Evolutionary conservation across 305 asterid species (phyloP).

Genomic region (Fraxinus platypoda): DNA sequence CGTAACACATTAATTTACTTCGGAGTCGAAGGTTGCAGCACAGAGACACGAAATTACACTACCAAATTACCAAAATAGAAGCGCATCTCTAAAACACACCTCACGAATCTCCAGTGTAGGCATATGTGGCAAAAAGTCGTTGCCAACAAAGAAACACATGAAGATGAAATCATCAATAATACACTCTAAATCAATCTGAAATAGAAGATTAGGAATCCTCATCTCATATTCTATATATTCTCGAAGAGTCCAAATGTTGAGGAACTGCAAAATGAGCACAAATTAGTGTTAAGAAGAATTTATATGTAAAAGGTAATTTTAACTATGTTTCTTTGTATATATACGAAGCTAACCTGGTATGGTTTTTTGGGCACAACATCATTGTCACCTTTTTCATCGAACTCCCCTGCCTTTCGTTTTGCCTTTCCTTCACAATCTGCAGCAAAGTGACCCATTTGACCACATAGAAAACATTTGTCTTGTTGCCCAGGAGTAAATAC

Average conservation of each 20-base stretch:
- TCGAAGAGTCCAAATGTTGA: slow-evolving; percentile 92
- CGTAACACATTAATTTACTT: not conserved
- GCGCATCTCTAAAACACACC: slow-evolving; percentile 50
- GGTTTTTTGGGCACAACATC: slow-evolving; percentile 83
- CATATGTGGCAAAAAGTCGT: slow-evolving; percentile 99
- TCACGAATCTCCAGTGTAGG: slow-evolving; percentile 99
- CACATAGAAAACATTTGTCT: slow-evolving; percentile 94
- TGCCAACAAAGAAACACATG: slow-evolving; percentile 97
- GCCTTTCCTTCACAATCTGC: slow-evolving; percentile 92
- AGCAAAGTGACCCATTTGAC: slow-evolving; percentile 96
- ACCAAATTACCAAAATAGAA: slow-evolving; percentile 15
- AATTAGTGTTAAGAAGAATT: slow-evolving; percentile 13
- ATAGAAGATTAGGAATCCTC: slow-evolving; percentile 85
- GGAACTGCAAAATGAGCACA: slow-evolving; percentile 58
- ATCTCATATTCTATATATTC: slow-evolving; percentile 92
- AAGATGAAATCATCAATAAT: slow-evolving; percentile 91
- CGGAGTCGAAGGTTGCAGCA: slow-evolving; percentile 1
- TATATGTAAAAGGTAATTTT: not conserved
- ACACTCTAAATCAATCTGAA: slow-evolving; percentile 75
- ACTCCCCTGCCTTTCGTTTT: slow-evolving; percentile 91
- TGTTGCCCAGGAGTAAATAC: slow-evolving; percentile 87
- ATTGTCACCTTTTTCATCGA: slow-evolving; percentile 83
- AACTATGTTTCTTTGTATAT: slow-evolving; percentile 6
- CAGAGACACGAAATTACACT: not conserved
- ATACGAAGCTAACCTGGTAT: slow-evolving; percentile 56